Conservation (phyloP, 352 stramenopile species). For the Paralagenidium karlingii region DNA sequence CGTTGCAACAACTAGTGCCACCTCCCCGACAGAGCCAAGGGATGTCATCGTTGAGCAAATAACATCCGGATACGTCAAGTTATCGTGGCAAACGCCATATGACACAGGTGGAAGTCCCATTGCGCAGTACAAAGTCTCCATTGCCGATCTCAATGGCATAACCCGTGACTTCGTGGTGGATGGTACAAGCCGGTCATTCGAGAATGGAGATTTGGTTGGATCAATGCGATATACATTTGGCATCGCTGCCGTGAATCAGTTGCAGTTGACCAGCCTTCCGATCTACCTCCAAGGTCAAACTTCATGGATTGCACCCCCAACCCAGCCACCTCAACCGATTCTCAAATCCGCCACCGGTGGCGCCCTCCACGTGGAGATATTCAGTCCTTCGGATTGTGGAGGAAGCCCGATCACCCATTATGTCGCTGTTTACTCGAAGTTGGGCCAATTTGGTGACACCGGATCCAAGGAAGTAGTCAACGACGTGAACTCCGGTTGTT, state of each 20-base stretch:
- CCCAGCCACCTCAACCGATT: slow-evolving; percentile 8
- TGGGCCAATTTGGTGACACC: neutral
- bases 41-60: no score
- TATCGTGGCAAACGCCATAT: no score
- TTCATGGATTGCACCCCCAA: slow-evolving; percentile 2
- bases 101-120: no score
- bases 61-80: no score
- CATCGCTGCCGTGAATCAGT: slow-evolving; percentile 15
- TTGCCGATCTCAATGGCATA: slow-evolving; percentile 10
- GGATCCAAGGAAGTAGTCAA: neutral
- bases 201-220: slow-evolving; percentile 13
- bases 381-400: slow-evolving; percentile 22
- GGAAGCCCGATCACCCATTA: slow-evolving; percentile 12
- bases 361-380: slow-evolving; percentile 17
- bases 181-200: slow-evolving; percentile 6
- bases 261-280: slow-evolving; percentile 3
- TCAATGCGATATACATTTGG: slow-evolving; percentile 13
- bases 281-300: slow-evolving; percentile 6
- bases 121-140: slow-evolving; percentile 11
- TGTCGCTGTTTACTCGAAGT: neutral
- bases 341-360: slow-evolving; percentile 29
- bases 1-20: slow-evolving; percentile 8
- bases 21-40: no score
- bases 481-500: neutral
- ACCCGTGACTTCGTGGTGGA: neutral